Evolutionary conservation across 768 basidiomycete species (phyloP).

Genomic region (Mycena amicta): DNA sequence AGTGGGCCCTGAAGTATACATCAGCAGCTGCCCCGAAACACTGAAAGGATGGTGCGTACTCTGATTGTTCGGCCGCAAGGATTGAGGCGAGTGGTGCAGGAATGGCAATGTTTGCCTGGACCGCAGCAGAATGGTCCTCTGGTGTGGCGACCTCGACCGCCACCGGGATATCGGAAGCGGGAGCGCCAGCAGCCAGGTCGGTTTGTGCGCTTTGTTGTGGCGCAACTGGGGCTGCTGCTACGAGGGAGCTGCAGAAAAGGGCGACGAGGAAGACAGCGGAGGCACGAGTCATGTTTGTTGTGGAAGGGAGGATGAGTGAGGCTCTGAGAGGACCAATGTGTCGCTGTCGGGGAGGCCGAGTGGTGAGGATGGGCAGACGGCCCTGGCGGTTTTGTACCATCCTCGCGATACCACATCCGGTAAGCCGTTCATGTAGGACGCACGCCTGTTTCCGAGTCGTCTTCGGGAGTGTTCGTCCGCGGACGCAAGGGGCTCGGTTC

Average conservation of each 20-base stretch:
- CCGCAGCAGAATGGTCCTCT: neutral
- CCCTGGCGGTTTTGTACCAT: conserved; percentile 19
- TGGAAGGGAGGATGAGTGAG: neutral
- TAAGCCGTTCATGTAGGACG: conserved; percentile 8
- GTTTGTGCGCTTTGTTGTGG: neutral
- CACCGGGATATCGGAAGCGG: conserved; percentile 2
- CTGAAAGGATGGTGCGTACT: neutral
- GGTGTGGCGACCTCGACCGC: neutral
- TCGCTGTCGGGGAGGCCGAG: conserved; percentile 15
- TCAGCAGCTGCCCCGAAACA: neutral
- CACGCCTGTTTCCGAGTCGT: conserved; percentile 3
- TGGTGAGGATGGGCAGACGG: conserved; percentile 8
- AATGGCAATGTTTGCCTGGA: conserved; percentile 1
- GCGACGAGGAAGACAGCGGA: conserved; percentile 15
- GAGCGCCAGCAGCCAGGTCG: neutral
- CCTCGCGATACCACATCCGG: conserved; percentile 11
- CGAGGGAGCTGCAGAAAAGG: conserved; percentile 12
- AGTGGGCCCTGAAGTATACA: too few species aligned
- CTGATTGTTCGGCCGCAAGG: conserved; percentile 9
- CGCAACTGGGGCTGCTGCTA: conserved; percentile 17
- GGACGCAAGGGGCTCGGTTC: conserved; percentile 12
- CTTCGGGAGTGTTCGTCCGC: conserved; percentile 16
- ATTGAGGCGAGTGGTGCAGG: conserved; percentile 5
- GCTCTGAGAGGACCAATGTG: conserved; percentile 9
- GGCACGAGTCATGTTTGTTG: conserved; percentile 11